Evolutionary conservation across 1,284 basidiomycete genomes (phyloP).

Genomic region (Laetiporus sulphureus): DNA sequence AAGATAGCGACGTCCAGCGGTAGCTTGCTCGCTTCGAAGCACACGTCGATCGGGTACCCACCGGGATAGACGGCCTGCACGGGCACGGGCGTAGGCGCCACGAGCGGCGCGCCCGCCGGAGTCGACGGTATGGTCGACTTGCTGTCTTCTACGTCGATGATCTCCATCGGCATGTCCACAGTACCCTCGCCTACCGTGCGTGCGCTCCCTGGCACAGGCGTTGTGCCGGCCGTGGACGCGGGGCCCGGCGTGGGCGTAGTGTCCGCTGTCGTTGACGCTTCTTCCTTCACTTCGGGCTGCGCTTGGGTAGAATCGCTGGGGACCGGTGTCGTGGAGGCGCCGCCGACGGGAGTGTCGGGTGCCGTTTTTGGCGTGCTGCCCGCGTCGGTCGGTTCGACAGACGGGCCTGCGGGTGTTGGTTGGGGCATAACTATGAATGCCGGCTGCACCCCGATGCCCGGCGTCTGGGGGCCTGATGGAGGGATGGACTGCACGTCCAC

Average conservation of each 20-base stretch:
- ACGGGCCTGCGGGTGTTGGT: constrained; percentile 12
- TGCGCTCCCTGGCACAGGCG: not conserved
- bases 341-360: not conserved
- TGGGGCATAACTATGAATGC: constrained; percentile 14
- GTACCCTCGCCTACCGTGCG: constrained; percentile 13
- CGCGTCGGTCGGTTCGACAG: not conserved
- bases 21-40: constrained; percentile 82
- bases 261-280: constrained; percentile 1
- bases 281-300: constrained; percentile 8
- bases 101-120: too few species aligned
- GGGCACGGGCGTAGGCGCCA: not conserved
- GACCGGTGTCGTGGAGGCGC: not conserved
- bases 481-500: constrained; percentile 9
- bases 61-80: constrained; percentile 11
- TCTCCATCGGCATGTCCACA: constrained; percentile 35
- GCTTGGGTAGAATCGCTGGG: constrained; percentile 8
- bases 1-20: constrained; percentile 94
- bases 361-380: not conserved
- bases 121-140: constrained; percentile 15
- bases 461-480: constrained; percentile 16
- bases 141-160: constrained; percentile 46
- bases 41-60: constrained; percentile 59
- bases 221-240: constrained; percentile 3
- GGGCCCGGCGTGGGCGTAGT: constrained; percentile 11
- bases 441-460: constrained; percentile 13